phyloP scores from a whole-genome alignment of 371 early-diverging fungal species.

The Blakeslea trispora region DNA sequence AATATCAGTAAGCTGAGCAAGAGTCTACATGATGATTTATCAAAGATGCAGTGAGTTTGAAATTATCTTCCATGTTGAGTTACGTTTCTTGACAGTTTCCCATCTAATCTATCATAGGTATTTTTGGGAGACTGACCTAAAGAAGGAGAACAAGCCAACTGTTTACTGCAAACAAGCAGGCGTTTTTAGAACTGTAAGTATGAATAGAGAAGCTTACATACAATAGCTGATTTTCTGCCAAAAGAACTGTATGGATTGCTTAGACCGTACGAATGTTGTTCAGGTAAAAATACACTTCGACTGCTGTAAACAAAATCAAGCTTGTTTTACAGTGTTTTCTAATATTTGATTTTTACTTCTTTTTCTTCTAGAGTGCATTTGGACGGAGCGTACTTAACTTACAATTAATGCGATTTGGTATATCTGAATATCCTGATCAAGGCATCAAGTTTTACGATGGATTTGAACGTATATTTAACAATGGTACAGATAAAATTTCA shows the following conservation, averaged over 20 bases:
- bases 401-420: slow-evolving; percentile 71
- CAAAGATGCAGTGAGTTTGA: slow-evolving; percentile 51
- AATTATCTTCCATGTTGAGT: too few species aligned
- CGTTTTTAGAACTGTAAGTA: slow-evolving; percentile 51
- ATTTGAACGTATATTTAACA: slow-evolving; percentile 65
- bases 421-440: slow-evolving; percentile 62
- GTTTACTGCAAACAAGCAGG: slow-evolving; percentile 45
- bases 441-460: slow-evolving; percentile 60
- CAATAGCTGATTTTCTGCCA: neutral
- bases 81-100: too few species aligned
- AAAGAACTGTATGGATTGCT: slow-evolving; percentile 99
- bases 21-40: slow-evolving; percentile 45
- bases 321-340: too few species aligned
- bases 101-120: slow-evolving; percentile 25
- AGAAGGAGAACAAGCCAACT: slow-evolving; percentile 9
- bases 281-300: slow-evolving; percentile 54
- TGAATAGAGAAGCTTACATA: too few species aligned
- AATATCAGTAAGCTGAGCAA: slow-evolving; percentile 50
- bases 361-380: slow-evolving; percentile 70
- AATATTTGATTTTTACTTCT: neutral
- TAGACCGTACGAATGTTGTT: slow-evolving; percentile 99
- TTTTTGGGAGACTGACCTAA: slow-evolving; percentile 41
- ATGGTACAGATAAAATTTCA: slow-evolving; percentile 36
- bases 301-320: too few species aligned
- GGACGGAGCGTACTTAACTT: slow-evolving; percentile 70